phyloP scores from a whole-genome alignment of 331 rosid species.

The Telfairia occidentalis region DNA sequence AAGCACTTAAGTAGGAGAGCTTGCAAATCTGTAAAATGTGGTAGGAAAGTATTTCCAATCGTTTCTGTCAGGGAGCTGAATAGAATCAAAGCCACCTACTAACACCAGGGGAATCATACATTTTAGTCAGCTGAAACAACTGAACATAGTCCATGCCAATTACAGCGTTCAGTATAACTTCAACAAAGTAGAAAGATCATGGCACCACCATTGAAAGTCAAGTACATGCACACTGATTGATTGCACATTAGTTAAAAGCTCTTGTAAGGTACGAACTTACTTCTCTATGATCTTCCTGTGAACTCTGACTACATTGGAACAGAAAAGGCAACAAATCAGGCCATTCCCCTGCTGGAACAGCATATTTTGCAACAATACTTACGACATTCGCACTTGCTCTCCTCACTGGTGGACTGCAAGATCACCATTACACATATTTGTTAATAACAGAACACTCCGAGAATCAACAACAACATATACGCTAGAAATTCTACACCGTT shows the following conservation, averaged over 20 bases:
- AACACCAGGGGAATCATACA: slow-evolving; percentile 26
- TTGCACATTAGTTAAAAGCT: not conserved
- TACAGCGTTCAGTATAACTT: not conserved
- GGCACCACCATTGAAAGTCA: not conserved
- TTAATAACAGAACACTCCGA: not conserved
- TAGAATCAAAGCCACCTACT: slow-evolving; percentile 86
- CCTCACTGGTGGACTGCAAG: slow-evolving; percentile 79
- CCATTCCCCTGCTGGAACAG: slow-evolving; percentile 93
- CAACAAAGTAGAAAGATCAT: not conserved
- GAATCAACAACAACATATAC: not conserved
- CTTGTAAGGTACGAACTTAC: slow-evolving; percentile 29
- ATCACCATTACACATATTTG: slow-evolving; percentile 1
- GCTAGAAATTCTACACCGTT: not conserved
- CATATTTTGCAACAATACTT: slow-evolving; percentile 82
- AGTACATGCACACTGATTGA: not conserved
- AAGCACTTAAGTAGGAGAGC: slow-evolving; percentile 85
- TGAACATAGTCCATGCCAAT: not conserved
- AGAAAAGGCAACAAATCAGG: slow-evolving; percentile 87
- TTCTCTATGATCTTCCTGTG: slow-evolving; percentile 92
- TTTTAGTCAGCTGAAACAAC: slow-evolving; percentile 21
- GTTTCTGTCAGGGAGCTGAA: slow-evolving; percentile 99
- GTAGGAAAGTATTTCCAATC: slow-evolving; percentile 73
- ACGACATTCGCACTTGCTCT: slow-evolving; percentile 95
- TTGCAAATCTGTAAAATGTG: slow-evolving; percentile 79
- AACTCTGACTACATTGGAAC: slow-evolving; percentile 91